These are phyloP conservation scores for Candida pseudoviswanathii DNA, from an alignment of 1,139 yeast species.

Conservation along the genomic window DNA sequence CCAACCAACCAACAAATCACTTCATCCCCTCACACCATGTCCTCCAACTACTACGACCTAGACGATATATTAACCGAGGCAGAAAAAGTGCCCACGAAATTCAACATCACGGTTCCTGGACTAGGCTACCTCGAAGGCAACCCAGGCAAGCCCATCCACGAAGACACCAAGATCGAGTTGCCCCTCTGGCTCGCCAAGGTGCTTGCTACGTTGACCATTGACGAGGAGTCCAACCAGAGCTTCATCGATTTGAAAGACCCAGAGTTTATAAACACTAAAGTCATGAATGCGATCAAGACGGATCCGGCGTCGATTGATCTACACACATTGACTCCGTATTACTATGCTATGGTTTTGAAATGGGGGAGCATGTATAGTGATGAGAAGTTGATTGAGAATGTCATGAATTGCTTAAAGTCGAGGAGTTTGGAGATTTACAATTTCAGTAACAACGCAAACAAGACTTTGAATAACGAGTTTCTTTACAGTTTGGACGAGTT, in stretches of 20 bases:
- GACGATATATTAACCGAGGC: slow-evolving; percentile 83
- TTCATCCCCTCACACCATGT: not conserved
- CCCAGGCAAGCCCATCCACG: slow-evolving; percentile 63
- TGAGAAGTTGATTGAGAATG: slow-evolving; percentile 57
- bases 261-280: slow-evolving; percentile 60
- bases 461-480: slow-evolving; percentile 50
- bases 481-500: slow-evolving; percentile 72
- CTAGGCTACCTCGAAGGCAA: slow-evolving; percentile 86
- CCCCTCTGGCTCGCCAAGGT: slow-evolving; percentile 91
- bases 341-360: slow-evolving; percentile 65
- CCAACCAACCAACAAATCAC: not conserved
- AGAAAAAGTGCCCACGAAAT: slow-evolving; percentile 74
- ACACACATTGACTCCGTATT: slow-evolving; percentile 66
- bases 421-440: slow-evolving; percentile 74
- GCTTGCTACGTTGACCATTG: slow-evolving; percentile 48
- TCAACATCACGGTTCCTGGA: slow-evolving; percentile 79
- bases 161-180: slow-evolving; percentile 71
- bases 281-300: slow-evolving; percentile 80
- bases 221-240: slow-evolving; percentile 46
- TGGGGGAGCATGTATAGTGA: slow-evolving; percentile 77
- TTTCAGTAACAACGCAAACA: slow-evolving; percentile 59
- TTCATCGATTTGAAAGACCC: slow-evolving; percentile 74
- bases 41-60: slow-evolving; percentile 63
- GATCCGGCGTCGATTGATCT: slow-evolving; percentile 70
- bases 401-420: slow-evolving; percentile 56